A percentile compares a stretch with the other conserved stretches of the same genome.
Conservation (phyloP, 495 filamentous ascomycete species). For the Hypoxylon cercidicola region DNA sequence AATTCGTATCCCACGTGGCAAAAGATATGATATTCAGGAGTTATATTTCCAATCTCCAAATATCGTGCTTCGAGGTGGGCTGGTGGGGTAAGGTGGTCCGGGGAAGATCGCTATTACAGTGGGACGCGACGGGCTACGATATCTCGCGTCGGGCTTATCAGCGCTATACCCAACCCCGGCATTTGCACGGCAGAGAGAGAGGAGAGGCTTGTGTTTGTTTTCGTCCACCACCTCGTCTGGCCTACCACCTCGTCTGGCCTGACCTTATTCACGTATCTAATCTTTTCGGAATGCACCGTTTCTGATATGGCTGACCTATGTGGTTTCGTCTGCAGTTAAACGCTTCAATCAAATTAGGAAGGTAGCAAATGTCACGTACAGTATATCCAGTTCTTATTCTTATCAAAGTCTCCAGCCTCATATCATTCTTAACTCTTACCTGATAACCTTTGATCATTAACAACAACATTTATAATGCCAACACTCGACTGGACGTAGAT, state of each 20-base stretch:
- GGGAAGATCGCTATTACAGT: background rate
- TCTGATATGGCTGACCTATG: background rate
- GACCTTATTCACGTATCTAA: constrained; percentile 2
- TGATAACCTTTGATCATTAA: no score
- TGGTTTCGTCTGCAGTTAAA: background rate
- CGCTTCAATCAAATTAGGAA: constrained; percentile 5
- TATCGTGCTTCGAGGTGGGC: background rate
- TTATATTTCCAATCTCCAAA: background rate
- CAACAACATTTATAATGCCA: no score
- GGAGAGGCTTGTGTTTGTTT: background rate
- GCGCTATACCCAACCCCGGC: background rate
- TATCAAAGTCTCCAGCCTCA: background rate
- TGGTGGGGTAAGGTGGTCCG: no score
- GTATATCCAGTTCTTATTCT: background rate
- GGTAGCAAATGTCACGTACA: background rate
- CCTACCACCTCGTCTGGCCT: no score
- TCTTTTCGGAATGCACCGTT: background rate
- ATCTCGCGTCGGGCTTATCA: constrained; percentile 1
- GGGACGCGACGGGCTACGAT: background rate
- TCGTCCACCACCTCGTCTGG: no score
- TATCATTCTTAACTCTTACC: background rate
- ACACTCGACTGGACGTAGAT: no score
- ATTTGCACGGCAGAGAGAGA: background rate
- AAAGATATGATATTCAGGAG: background rate
- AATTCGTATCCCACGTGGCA: background rate